Conservation (phyloP, 2,329 filamentous ascomycete genomes). For the Ceratocystis cacaofunesta region DNA sequence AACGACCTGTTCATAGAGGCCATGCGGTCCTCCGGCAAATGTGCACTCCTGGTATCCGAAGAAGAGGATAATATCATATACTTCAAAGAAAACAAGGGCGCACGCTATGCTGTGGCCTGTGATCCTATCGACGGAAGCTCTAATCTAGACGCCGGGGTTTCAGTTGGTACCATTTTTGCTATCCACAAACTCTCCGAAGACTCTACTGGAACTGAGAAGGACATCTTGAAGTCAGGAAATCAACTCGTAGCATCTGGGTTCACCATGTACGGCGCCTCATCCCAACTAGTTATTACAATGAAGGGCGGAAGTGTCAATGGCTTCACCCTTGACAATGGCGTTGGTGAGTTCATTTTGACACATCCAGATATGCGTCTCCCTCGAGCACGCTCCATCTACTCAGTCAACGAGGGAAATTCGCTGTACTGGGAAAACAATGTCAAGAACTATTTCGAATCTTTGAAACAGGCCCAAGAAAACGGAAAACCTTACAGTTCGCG, state of each 20-base stretch:
- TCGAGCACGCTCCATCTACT: conserved; percentile 72
- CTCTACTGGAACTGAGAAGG: conserved; percentile 60
- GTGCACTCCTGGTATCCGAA: conserved; percentile 86
- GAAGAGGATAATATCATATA: conserved; percentile 88
- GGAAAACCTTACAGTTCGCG: conserved; percentile 87
- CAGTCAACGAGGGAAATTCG: conserved; percentile 96
- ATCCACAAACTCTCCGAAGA: conserved; percentile 78
- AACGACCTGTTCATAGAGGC: conserved; percentile 95
- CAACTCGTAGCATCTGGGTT: conserved; percentile 92
- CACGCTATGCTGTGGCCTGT: conserved; percentile 89
- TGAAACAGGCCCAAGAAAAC: conserved; percentile 62
- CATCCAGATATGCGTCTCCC: conserved; percentile 91
- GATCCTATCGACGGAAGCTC: conserved; percentile 96
- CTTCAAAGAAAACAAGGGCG: conserved; percentile 60
- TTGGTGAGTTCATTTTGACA: conserved; percentile 97
- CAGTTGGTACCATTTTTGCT: conserved; percentile 92
- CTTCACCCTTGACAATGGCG: conserved; percentile 90
- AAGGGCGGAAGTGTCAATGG: conserved; percentile 83
- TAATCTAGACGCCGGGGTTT: conserved; percentile 94
- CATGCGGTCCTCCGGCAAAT: conserved; percentile 85
- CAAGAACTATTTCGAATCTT: conserved; percentile 72
- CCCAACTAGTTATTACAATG: conserved; percentile 96
- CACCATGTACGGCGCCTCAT: conserved; percentile 98
- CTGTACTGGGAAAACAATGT: conserved; percentile 87
- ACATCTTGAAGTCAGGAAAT: conserved; percentile 76